These are phyloP conservation scores for Trichocladium uniseriatum DNA, from an alignment of 495 filamentous ascomycete species.

Conservation along the genomic window DNA sequence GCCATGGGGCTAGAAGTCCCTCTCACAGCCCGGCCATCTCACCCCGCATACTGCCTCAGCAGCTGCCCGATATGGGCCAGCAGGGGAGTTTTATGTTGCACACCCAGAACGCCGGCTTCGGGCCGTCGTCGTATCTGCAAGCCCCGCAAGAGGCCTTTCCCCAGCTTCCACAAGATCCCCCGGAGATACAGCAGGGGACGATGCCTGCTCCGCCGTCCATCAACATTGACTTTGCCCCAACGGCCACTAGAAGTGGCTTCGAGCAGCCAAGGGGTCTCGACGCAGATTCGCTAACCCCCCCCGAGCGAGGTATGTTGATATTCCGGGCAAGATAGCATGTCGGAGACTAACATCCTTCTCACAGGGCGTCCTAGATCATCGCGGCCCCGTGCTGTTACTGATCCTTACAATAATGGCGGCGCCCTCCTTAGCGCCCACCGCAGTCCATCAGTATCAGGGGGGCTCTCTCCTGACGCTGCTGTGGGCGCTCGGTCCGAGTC, in stretches of 20 bases:
- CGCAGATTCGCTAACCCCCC: slow-evolving; percentile 73
- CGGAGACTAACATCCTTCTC: slow-evolving; percentile 3
- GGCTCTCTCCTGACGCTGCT: slow-evolving; percentile 38
- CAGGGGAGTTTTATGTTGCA: slow-evolving; percentile 43
- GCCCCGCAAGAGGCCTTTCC: slow-evolving; percentile 49
- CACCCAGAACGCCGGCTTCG: slow-evolving; percentile 40
- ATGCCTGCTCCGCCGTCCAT: slow-evolving; percentile 81
- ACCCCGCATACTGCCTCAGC: slow-evolving; percentile 70
- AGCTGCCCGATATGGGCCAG: slow-evolving; percentile 44
- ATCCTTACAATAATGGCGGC: slow-evolving; percentile 51
- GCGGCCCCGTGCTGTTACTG: slow-evolving; percentile 63
- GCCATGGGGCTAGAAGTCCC: slow-evolving; percentile 57
- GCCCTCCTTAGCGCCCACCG: slow-evolving; percentile 29
- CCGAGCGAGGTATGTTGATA: slow-evolving; percentile 61
- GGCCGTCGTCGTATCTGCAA: slow-evolving; percentile 48
- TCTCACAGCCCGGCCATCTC: slow-evolving; percentile 79
- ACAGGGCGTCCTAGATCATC: slow-evolving; percentile 38
- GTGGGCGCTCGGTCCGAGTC: slow-evolving; percentile 40
- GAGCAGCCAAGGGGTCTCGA: slow-evolving; percentile 61
- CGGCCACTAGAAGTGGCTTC: slow-evolving; percentile 57
- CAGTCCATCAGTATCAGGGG: slow-evolving; percentile 28
- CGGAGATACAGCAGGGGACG: slow-evolving; percentile 46
- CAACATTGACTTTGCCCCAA: slow-evolving; percentile 84
- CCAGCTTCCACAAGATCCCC: slow-evolving; percentile 35
- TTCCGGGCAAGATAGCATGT: not conserved